These are phyloP conservation scores for Pilatotrama ljubarskyi DNA, from an alignment of 768 basidiomycete species.

Conservation along the genomic window DNA sequence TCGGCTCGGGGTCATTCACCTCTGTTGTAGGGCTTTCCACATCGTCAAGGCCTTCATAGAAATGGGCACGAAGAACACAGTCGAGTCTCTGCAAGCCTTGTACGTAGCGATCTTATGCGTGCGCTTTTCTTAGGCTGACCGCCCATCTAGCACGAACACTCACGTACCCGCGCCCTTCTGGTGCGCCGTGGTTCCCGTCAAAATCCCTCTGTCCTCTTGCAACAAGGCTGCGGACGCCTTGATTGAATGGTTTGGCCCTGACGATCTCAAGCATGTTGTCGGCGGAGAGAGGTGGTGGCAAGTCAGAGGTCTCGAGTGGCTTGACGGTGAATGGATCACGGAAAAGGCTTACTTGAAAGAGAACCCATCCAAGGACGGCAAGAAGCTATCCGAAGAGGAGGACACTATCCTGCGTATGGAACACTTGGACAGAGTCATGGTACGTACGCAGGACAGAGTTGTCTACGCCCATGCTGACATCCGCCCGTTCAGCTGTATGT, in stretches of 20 bases:
- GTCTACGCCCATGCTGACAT: background rate
- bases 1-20: background rate
- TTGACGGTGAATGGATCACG: constrained; percentile 66
- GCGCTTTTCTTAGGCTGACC: background rate
- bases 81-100: constrained; percentile 74
- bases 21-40: constrained; percentile 54
- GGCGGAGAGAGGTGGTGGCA: constrained; percentile 88
- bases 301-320: constrained; percentile 66
- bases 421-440: constrained; percentile 57
- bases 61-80: constrained; percentile 61
- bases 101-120: constrained; percentile 28
- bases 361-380: constrained; percentile 17
- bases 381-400: constrained; percentile 39
- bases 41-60: constrained; percentile 74
- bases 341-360: constrained; percentile 47
- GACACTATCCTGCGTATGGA: constrained; percentile 51
- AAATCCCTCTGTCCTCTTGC: constrained; percentile 57
- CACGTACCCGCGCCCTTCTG: constrained; percentile 68
- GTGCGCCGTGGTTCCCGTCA: constrained; percentile 59
- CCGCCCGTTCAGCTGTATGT: constrained; percentile 56
- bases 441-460: constrained; percentile 22
- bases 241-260: constrained; percentile 70
- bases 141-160: constrained; percentile 54
- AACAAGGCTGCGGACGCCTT: constrained; percentile 66
- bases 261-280: constrained; percentile 64